Base-by-base conservation (phyloP, 2,329 filamentous ascomycete species). In the Hypoxylon sp. region DNA sequence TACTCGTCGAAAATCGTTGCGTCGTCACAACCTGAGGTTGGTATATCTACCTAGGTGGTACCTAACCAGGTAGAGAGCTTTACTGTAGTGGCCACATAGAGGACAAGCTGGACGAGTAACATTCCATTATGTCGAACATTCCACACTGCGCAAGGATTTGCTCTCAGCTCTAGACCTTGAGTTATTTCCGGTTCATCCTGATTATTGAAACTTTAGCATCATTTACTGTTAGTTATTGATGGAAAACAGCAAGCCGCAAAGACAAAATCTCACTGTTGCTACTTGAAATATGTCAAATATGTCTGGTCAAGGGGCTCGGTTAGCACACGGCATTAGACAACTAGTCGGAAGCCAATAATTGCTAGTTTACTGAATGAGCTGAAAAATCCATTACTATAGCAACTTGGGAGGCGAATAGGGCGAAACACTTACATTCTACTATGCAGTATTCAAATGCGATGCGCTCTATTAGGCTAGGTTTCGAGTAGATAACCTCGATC, bases 51-150 rank as follows among this genome's bases (percentile, higher is more conserved):
- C 37, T 37, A 19, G 37, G 16, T 19, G 37, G 16, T 27, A 27
- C 3, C 16, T 41, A 41, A 19, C 25, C 25, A 27, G 25, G 25
- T 27, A 27, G 6, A 6, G 25, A 2, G 32, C 6, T 27, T 27
- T 27, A 19, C 27, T 6, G 12, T 25, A 21, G 5, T 50, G 16
- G 45, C 29, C 19, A 30, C 45, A 1, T 50, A 12, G 2, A 41
- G n/a, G n/a, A 23, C 29, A n/a, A n/a, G n/a, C n/a, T n/a, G n/a
- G n/a, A 14, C n/a, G 5, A 23, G 32, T 39, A 23, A 29, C 55
- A 59, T 59, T 58, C 55, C 46, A 43, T 29, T 27, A 3, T 43
- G 30, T 37, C 8, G 16, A 30, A 30, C 34, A 58, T 50, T 51
- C 25, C 46, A 30, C 19, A 39, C 27, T 29, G 30, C 14, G 21